Conservation (phyloP, 2,329 filamentous ascomycete species). For the Aspergillus sp. region DNA sequence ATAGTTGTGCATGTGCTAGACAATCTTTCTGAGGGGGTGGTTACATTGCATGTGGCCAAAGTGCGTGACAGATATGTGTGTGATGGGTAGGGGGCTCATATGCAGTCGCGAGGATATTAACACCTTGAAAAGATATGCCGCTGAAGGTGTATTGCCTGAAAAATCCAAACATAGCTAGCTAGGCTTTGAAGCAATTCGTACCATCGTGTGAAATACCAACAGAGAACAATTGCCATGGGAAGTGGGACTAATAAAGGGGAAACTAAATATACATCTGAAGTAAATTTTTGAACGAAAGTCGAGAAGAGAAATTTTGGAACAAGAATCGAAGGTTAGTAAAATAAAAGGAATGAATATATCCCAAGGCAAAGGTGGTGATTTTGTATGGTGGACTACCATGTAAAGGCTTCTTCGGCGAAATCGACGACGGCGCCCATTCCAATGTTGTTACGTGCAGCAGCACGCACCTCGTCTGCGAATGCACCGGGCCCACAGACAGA, state of each 20-base stretch:
- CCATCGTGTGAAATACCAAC: conserved; percentile 4
- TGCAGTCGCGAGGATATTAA: background rate
- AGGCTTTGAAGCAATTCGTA: background rate
- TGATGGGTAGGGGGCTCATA: background rate
- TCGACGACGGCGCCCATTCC: conserved; percentile 58
- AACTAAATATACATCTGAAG: background rate
- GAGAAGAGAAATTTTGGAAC: conserved; percentile 1
- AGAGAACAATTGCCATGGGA: background rate
- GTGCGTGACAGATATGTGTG: no score
- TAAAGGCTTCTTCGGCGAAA: conserved; percentile 68
- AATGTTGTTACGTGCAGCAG: conserved; percentile 54
- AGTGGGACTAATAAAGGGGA: background rate
- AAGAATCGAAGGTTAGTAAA: conserved; percentile 6
- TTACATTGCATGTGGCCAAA: no score
- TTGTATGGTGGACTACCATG: conserved; percentile 50
- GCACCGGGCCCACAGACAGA: conserved; percentile 65
- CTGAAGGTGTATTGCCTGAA: background rate
- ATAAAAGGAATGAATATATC: conserved; percentile 2
- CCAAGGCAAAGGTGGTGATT: conserved; percentile 1
- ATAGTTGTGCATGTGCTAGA: no score
- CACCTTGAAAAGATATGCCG: background rate
- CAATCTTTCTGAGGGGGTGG: no score
- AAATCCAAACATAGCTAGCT: background rate
- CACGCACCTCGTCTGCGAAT: conserved; percentile 63
- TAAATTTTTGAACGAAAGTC: background rate